Evolutionary conservation across 805 yeast genomes (phyloP).

Genomic region (Cyberlindnera americana): DNA sequence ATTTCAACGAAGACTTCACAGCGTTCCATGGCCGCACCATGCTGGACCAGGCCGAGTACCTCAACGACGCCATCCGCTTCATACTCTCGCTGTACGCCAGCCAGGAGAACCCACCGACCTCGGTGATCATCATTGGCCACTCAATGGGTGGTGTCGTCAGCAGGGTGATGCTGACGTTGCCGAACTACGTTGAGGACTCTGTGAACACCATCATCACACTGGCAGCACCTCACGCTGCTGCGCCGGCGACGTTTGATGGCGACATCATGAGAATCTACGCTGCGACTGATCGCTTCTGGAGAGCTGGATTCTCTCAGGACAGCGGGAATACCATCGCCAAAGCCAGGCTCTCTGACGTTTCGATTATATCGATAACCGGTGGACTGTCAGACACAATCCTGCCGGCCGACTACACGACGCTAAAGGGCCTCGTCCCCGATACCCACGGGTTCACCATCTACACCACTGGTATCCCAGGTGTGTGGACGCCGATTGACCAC

Average conservation of each 20-base stretch:
- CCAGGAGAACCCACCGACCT: slow-evolving; percentile 43
- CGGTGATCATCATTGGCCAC: slow-evolving; percentile 82
- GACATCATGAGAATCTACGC: slow-evolving; percentile 75
- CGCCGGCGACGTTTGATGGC: slow-evolving; percentile 92
- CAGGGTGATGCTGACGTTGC: slow-evolving; percentile 74
- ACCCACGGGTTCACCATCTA: slow-evolving; percentile 78
- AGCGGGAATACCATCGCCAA: slow-evolving; percentile 41
- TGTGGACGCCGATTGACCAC: slow-evolving; percentile 94
- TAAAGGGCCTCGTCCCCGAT: slow-evolving; percentile 67
- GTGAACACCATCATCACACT: slow-evolving; percentile 82
- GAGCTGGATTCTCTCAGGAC: slow-evolving; percentile 52
- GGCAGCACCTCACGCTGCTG: slow-evolving; percentile 88
- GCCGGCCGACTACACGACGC: slow-evolving; percentile 86
- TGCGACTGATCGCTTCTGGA: slow-evolving; percentile 78
- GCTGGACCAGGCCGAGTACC: slow-evolving; percentile 88
- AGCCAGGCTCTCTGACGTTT: slow-evolving; percentile 49
- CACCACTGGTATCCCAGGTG: slow-evolving; percentile 82
- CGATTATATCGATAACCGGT: slow-evolving; percentile 85
- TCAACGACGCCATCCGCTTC: slow-evolving; percentile 81
- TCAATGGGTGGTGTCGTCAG: slow-evolving; percentile 99
- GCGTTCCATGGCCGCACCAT: slow-evolving; percentile 95
- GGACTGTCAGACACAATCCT: slow-evolving; percentile 74
- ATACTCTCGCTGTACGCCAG: slow-evolving; percentile 62
- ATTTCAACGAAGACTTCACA: slow-evolving; percentile 92
- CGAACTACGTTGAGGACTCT: slow-evolving; percentile 67